Evolutionary conservation across 2,329 filamentous ascomycete genomes (phyloP).

Genomic region (Fusarium chaquense): DNA sequence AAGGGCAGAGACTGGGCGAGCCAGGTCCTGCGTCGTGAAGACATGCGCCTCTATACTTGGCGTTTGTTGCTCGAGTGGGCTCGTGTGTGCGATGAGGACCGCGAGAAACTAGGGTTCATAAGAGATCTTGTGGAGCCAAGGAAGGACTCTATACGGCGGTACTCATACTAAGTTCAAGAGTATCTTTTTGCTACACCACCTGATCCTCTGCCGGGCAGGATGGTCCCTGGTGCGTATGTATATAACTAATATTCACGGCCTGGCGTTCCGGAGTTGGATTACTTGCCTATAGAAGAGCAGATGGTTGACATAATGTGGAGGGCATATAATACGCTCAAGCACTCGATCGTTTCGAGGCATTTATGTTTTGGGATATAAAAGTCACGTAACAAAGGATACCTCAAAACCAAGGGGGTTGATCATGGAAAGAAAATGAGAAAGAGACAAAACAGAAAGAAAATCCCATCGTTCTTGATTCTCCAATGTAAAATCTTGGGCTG

Average conservation of each 20-base stretch:
- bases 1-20: constrained; percentile 71
- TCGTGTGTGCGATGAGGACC: constrained; percentile 60
- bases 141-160: constrained; percentile 33
- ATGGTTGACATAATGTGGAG: constrained; percentile 35
- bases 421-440: constrained; percentile 17
- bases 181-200: constrained; percentile 22
- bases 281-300: constrained; percentile 13
- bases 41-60: constrained; percentile 75
- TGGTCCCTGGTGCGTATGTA: constrained; percentile 22
- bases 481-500: constrained; percentile 25
- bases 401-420: constrained; percentile 19
- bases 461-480: constrained; percentile 29
- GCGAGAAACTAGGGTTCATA: constrained; percentile 59
- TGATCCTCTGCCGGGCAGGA: constrained; percentile 2
- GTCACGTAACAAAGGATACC: constrained; percentile 16
- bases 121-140: constrained; percentile 53
- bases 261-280: constrained; percentile 45
- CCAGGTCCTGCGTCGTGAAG: constrained; percentile 70
- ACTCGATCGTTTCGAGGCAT: constrained; percentile 2
- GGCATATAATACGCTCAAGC: constrained; percentile 10
- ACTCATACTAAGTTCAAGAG: constrained; percentile 6
- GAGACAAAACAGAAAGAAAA: constrained; percentile 25
- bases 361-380: constrained; percentile 15
- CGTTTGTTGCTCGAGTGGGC: constrained; percentile 70
- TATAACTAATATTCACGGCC: constrained; percentile 45